phyloP scores from a whole-genome alignment of 2,329 filamentous ascomycete species.

The Sclerotinia subarctica region DNA sequence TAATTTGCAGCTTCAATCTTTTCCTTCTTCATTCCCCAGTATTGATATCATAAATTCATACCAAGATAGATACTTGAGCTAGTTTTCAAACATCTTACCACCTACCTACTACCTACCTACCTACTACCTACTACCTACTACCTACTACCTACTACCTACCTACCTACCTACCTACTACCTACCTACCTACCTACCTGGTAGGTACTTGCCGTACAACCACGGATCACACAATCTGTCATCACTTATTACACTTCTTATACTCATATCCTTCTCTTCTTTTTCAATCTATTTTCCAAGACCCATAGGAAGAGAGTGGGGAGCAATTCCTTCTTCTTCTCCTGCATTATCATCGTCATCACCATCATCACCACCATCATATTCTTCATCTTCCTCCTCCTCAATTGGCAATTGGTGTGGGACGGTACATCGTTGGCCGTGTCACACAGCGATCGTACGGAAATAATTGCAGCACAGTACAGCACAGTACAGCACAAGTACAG shows the following conservation, averaged over 20 bases:
- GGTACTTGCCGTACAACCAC: neutral
- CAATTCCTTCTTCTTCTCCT: neutral
- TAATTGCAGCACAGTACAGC: neutral
- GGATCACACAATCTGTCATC: neutral
- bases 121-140: too few species aligned
- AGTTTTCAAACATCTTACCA: slow-evolving; percentile 6
- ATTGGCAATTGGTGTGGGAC: neutral
- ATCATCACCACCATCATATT: too few species aligned
- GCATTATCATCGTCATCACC: neutral
- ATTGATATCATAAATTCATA: neutral
- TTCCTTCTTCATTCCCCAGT: neutral
- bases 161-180: neutral
- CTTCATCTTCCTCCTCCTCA: neutral
- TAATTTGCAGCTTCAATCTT: slow-evolving; percentile 8
- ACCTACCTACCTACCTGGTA: neutral
- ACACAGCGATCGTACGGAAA: slow-evolving; percentile 15
- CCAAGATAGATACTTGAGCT: neutral
- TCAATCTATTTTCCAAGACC: too few species aligned
- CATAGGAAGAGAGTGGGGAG: neutral
- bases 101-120: too few species aligned
- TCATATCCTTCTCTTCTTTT: too few species aligned
- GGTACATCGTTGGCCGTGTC: slow-evolving; percentile 11
- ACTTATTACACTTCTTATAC: neutral
- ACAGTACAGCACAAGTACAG: slow-evolving; percentile 1
- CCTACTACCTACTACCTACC: too few species aligned